Evolutionary conservation across 768 basidiomycete species (phyloP).

Genomic region (Collybiopsis confluens): DNA sequence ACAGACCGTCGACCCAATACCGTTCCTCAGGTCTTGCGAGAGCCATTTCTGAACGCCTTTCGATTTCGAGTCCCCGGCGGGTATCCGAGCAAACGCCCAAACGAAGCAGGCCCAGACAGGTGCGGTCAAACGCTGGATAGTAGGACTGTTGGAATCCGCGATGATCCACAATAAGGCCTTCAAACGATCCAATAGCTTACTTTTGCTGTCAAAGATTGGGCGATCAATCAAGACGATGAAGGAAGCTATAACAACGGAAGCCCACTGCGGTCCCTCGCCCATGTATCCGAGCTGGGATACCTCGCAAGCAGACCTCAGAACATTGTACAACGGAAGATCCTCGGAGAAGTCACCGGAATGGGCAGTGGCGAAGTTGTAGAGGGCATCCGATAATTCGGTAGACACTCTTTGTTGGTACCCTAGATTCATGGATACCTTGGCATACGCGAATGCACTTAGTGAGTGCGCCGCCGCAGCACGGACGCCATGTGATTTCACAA

Average conservation of each 20-base stretch:
- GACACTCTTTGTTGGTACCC: conserved; percentile 5
- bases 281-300: conserved; percentile 3
- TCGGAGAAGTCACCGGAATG: conserved; percentile 15
- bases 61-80: conserved; percentile 10
- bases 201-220: conserved; percentile 39
- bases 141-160: conserved; percentile 26
- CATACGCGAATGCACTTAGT: conserved; percentile 50
- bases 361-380: conserved; percentile 24
- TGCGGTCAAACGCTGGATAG: conserved; percentile 34
- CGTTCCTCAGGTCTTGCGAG: conserved; percentile 41
- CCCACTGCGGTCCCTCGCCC: conserved; percentile 37
- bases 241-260: conserved; percentile 37
- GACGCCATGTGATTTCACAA: conserved; percentile 20
- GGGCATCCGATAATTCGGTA: conserved; percentile 21
- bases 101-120: conserved; percentile 51
- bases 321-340: conserved; percentile 20
- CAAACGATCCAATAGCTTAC: conserved; percentile 30
- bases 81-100: conserved; percentile 49
- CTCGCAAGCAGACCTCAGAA: not conserved
- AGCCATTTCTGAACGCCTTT: conserved; percentile 32
- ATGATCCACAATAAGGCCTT: conserved; percentile 29
- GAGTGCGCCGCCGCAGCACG: conserved; percentile 56
- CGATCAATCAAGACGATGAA: conserved; percentile 44
- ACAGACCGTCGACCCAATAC: conserved; percentile 40
- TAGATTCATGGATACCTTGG: conserved; percentile 22